Evolutionary conservation across 306 rosid genomes (phyloP).

Genomic region (Senna siamea): DNA sequence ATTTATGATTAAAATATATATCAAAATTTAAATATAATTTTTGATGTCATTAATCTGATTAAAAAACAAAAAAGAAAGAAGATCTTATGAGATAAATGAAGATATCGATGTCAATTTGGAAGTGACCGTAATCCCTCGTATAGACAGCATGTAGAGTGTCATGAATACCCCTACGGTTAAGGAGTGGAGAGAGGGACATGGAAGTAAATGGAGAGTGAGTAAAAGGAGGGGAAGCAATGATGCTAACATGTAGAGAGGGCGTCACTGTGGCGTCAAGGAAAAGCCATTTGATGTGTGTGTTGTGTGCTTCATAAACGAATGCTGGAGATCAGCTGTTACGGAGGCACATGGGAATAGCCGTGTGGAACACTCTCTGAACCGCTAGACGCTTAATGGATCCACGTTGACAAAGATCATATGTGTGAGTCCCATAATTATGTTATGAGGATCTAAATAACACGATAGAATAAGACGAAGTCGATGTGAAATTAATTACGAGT

Average conservation of each 20-base stretch:
- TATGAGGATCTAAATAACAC: too few relatives aligned
- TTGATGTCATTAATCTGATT: too few relatives aligned
- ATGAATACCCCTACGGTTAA: constrained; percentile 10
- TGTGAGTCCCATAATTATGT: too few relatives aligned
- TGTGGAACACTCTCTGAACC: constrained; percentile 38
- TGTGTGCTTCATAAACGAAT: neutral
- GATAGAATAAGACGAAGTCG: too few relatives aligned
- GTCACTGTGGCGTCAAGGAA: constrained; percentile 71
- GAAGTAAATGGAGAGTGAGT: neutral
- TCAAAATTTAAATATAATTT: too few relatives aligned
- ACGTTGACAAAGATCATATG: too few relatives aligned
- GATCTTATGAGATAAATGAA: neutral
- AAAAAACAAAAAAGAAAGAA: too few relatives aligned
- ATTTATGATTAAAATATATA: too few relatives aligned
- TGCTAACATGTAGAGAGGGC: neutral
- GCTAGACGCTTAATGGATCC: neutral
- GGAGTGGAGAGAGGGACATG: neutral
- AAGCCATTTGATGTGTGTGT: constrained; percentile 56
- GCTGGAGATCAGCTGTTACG: constrained; percentile 14
- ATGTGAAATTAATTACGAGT: too few relatives aligned
- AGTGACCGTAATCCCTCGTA: constrained; percentile 56
- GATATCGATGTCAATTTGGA: constrained; percentile 59
- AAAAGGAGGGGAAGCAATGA: neutral
- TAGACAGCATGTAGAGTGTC: constrained; percentile 9
- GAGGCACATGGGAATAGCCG: constrained; percentile 36